Evolutionary conservation across 345 rosid species (phyloP).

Genomic region (Corymbia maculata): DNA sequence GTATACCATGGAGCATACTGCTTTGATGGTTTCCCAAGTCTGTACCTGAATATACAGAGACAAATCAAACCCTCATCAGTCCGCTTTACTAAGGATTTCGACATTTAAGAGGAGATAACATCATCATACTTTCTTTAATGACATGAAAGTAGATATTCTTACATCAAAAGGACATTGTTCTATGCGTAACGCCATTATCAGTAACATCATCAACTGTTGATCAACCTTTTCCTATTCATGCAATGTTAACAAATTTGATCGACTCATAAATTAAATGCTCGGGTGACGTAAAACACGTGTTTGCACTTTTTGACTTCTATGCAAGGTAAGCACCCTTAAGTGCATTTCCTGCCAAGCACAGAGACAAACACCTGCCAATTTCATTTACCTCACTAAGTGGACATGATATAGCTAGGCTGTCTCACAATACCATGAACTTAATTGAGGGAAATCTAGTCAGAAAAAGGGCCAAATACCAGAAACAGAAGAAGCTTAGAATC

Average conservation of each 20-base stretch:
- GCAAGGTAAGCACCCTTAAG: not conserved
- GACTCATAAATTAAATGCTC: not conserved
- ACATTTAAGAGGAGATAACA: not conserved
- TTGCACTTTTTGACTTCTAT: not conserved
- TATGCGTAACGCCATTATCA: not conserved
- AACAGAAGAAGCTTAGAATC: not conserved
- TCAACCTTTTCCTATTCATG: not conserved
- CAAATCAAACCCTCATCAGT: not conserved
- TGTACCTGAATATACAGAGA: constrained; percentile 46
- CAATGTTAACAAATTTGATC: not conserved
- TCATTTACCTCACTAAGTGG: not conserved
- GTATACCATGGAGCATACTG: constrained; percentile 71
- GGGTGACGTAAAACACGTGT: not conserved
- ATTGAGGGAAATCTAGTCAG: not conserved
- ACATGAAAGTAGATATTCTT: not conserved
- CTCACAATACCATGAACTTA: not conserved
- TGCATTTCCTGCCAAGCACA: not conserved
- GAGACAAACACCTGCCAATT: not conserved
- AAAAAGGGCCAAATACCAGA: not conserved
- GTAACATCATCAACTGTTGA: not conserved
- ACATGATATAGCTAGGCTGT: not conserved
- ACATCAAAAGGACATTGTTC: not conserved
- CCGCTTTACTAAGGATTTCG: not conserved
- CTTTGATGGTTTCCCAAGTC: constrained; percentile 81
- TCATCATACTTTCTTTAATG: not conserved